phyloP scores from a whole-genome alignment of 2,329 filamentous ascomycete genomes.

The Cryphonectria nitschkei region DNA sequence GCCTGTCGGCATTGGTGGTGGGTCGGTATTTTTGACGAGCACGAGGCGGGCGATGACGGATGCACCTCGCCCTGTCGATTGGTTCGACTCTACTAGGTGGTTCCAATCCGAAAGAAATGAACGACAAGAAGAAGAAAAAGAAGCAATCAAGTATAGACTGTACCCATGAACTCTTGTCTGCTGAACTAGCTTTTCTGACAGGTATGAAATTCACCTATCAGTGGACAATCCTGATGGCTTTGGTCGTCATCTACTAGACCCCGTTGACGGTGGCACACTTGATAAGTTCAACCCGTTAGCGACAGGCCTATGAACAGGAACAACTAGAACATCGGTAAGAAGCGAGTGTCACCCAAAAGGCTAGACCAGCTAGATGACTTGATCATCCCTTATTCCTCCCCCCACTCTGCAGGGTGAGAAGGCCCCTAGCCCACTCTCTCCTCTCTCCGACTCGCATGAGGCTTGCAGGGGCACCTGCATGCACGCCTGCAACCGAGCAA shows the following conservation, averaged over 20 bases:
- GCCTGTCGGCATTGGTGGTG: neutral
- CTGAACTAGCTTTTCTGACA: neutral
- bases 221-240: neutral
- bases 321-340: neutral
- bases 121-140: neutral
- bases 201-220: neutral
- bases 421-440: neutral
- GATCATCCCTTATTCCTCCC: neutral
- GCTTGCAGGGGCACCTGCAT: neutral
- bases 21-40: neutral
- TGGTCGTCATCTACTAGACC: neutral
- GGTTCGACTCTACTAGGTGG: too few species aligned
- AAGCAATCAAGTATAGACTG: neutral
- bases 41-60: neutral
- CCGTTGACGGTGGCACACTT: neutral
- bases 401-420: constrained; percentile 10
- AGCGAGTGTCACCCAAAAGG: neutral
- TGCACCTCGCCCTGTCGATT: neutral
- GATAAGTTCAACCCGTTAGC: neutral
- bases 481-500: neutral
- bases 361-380: neutral
- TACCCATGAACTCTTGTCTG: too few species aligned
- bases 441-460: neutral
- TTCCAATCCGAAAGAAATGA: too few species aligned
- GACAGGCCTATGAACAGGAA: neutral